phyloP scores from a whole-genome alignment of 305 asterid species.

The Striga hermonthica region DNA sequence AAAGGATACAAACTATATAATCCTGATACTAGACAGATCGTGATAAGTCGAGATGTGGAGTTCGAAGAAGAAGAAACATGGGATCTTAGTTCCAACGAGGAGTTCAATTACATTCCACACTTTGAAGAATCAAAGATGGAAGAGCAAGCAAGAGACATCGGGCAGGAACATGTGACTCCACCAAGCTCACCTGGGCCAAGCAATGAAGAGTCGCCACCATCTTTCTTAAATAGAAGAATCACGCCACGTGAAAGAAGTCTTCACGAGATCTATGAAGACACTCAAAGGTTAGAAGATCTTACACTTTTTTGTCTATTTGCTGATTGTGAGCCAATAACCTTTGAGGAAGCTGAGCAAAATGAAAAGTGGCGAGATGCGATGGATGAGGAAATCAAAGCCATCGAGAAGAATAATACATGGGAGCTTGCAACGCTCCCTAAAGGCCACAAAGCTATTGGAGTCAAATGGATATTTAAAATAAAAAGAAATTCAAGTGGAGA shows the following conservation, averaged over 20 bases:
- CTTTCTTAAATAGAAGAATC: not conserved
- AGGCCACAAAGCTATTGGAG: constrained; percentile 1
- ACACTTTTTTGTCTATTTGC: too few species aligned
- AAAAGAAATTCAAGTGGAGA: not conserved
- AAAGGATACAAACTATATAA: constrained; percentile 4
- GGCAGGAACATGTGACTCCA: not conserved
- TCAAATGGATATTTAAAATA: not conserved
- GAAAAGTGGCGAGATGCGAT: constrained; percentile 1
- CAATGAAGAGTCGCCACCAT: not conserved
- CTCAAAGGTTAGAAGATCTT: too few species aligned
- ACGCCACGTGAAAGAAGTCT: too few species aligned
- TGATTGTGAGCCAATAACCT: not conserved
- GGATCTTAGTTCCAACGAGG: too few species aligned
- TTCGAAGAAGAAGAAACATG: not conserved
- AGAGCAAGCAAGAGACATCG: not conserved
- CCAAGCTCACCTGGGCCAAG: not conserved
- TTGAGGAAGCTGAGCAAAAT: not conserved
- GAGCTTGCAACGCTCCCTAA: not conserved
- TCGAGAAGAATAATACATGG: not conserved
- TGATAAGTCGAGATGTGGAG: not conserved
- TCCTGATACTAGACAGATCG: not conserved
- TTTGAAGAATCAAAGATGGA: not conserved
- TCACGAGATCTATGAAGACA: too few species aligned
- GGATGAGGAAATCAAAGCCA: too few species aligned
- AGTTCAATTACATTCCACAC: too few species aligned